phyloP scores from a whole-genome alignment of 306 rosid species.

The Morella rubra region DNA sequence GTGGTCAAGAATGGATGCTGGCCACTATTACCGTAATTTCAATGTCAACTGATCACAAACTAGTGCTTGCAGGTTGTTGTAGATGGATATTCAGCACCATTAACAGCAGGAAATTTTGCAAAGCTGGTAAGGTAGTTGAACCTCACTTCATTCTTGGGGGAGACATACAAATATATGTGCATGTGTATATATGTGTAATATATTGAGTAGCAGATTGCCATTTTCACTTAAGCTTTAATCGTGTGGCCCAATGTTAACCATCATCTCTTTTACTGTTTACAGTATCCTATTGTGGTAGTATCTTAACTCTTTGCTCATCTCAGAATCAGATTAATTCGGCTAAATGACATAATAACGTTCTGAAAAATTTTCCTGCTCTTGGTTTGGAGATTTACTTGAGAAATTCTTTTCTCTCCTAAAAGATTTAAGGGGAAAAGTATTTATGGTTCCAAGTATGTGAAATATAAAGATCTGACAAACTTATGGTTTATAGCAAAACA shows the following conservation, averaged over 20 bases:
- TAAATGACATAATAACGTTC: background rate
- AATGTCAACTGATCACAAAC: slow-evolving; percentile 23
- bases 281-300: background rate
- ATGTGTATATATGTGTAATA: slow-evolving; percentile 1
- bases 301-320: background rate
- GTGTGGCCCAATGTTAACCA: slow-evolving; percentile 13
- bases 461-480: background rate
- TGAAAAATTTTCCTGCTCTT: background rate
- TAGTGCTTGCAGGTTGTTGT: slow-evolving; percentile 61
- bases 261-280: background rate
- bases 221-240: slow-evolving; percentile 14
- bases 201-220: background rate
- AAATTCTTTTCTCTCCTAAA: background rate
- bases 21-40: background rate
- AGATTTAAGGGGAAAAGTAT: background rate
- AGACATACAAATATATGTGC: background rate
- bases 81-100: slow-evolving; percentile 93
- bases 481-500: background rate
- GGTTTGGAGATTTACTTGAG: background rate
- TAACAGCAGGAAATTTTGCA: slow-evolving; percentile 85
- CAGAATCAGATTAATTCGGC: background rate
- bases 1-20: slow-evolving; percentile 2
- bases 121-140: slow-evolving; percentile 97
- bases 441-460: background rate
- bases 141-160: slow-evolving; percentile 38